Evolutionary conservation across 345 rosid genomes (phyloP).

Genomic region (Erodium maritimum): DNA sequence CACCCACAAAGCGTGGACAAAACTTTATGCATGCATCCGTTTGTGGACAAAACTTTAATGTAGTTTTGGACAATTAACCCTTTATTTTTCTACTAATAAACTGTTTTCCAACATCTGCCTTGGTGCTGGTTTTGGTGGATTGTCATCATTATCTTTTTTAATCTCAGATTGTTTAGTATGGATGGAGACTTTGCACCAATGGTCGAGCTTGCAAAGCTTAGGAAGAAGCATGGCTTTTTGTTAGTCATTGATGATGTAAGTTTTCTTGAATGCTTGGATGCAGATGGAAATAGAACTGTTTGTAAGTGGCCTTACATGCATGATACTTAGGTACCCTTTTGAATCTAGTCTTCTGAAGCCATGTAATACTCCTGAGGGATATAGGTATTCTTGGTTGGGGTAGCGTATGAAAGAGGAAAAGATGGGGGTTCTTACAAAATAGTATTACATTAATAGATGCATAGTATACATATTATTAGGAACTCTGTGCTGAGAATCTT

Average conservation of each 20-base stretch:
- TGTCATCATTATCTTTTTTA: constrained; percentile 1
- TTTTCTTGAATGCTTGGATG: constrained; percentile 7
- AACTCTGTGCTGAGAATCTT: no score
- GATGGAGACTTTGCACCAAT: constrained; percentile 99
- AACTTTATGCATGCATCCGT: no score
- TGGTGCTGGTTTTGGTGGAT: no score
- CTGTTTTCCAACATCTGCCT: no score
- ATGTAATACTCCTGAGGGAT: not conserved
- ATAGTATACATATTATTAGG: no score
- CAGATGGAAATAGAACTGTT: not conserved
- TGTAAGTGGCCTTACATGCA: not conserved
- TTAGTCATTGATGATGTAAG: constrained; percentile 90
- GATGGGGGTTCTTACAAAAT: no score
- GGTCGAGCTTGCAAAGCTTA: constrained; percentile 61
- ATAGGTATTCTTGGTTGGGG: not conserved
- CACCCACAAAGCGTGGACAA: no score
- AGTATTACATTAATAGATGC: no score
- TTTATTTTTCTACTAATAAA: no score
- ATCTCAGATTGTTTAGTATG: constrained; percentile 84
- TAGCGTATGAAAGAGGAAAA: no score
- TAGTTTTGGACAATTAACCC: no score
- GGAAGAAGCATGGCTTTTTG: constrained; percentile 61
- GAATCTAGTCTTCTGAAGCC: not conserved
- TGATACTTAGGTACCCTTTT: not conserved
- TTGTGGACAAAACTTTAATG: no score